Evolutionary conservation across 2,329 filamentous ascomycete species (phyloP).

Genomic region (Colletotrichum zoysiae): DNA sequence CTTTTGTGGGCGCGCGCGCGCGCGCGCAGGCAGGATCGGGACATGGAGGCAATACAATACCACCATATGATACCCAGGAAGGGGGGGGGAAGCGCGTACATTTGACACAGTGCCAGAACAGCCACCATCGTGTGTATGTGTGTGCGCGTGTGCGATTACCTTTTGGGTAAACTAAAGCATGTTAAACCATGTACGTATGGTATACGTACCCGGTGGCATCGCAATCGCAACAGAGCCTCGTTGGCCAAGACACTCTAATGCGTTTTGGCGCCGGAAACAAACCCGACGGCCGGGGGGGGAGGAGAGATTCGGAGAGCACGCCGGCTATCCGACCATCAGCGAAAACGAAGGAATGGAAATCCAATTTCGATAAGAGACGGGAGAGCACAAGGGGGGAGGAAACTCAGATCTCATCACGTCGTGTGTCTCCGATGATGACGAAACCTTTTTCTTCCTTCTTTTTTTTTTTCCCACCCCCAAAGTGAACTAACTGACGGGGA

Average conservation of each 20-base stretch:
- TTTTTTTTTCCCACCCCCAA: too few species aligned
- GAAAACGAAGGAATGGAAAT: not conserved
- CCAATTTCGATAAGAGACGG: not conserved
- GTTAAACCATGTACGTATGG: not conserved
- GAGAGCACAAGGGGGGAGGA: too few species aligned
- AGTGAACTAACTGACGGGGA: too few species aligned
- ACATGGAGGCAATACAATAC: too few species aligned
- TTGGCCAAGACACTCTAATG: constrained; percentile 15
- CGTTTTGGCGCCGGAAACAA: not conserved
- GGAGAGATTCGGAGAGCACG: not conserved
- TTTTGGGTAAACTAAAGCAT: too few species aligned
- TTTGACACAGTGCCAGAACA: not conserved
- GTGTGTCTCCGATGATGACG: not conserved
- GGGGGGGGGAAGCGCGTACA: too few species aligned
- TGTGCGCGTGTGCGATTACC: too few species aligned
- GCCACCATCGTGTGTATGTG: not conserved
- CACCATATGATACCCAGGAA: too few species aligned
- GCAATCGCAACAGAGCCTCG: constrained; percentile 12
- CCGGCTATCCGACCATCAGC: not conserved
- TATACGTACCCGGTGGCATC: not conserved
- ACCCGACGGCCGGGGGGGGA: not conserved
- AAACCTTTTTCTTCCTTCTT: not conserved
- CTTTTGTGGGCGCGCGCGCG: constrained; percentile 1
- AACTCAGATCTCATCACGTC: not conserved
- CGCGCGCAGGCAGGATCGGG: not conserved